These are phyloP conservation scores for Phytophthora sansomeana DNA, from an alignment of 352 stramenopile species.

Conservation along the genomic window DNA sequence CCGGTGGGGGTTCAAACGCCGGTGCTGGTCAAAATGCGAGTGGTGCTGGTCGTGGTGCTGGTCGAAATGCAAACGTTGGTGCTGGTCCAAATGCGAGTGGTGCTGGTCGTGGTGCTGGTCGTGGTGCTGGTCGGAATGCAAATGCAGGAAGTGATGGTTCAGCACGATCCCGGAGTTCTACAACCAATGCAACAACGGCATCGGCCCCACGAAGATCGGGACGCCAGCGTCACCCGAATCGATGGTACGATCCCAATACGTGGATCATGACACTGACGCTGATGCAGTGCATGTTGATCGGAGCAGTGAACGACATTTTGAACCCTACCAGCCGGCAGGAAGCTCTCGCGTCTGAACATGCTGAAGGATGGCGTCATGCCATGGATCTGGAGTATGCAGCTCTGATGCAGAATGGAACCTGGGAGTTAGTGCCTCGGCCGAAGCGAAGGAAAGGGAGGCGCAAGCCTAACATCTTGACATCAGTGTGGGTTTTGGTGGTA, in stretches of 20 bases:
- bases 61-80: no score
- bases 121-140: no score
- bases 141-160: no score
- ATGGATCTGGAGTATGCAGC: constrained; percentile 9
- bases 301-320: constrained; percentile 9
- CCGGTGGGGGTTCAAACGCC: not conserved
- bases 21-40: no score
- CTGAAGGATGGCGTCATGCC: constrained; percentile 4
- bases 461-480: not conserved
- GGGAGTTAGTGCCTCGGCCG: constrained; percentile 7
- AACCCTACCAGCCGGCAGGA: constrained; percentile 4
- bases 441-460: constrained; percentile 1
- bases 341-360: constrained; percentile 14
- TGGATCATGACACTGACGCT: no score
- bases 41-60: no score
- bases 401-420: constrained; percentile 14
- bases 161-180: no score
- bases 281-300: constrained; percentile 24
- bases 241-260: not conserved
- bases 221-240: not conserved
- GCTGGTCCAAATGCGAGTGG: no score
- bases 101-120: no score
- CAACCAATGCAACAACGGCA: not conserved
- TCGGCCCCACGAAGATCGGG: not conserved
- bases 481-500: constrained; percentile 8